phyloP scores from a whole-genome alignment of 371 early-diverging fungal species.

The Rhizopus microsporus region DNA sequence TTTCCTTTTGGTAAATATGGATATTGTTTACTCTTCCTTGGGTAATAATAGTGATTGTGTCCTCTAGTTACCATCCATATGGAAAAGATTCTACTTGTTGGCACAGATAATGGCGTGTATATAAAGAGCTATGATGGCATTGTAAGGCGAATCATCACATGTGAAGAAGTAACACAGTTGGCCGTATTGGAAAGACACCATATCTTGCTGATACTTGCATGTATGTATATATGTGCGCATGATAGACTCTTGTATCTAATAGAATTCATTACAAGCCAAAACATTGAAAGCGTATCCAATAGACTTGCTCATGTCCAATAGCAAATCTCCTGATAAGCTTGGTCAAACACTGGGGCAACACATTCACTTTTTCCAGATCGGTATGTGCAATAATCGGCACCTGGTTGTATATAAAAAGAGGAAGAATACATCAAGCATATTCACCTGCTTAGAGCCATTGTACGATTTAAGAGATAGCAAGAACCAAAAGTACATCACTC shows the following conservation, averaged over 20 bases:
- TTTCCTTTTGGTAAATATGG: conserved; percentile 40
- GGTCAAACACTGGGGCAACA: conserved; percentile 58
- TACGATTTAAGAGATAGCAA: conserved; percentile 43
- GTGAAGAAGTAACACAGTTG: conserved; percentile 24
- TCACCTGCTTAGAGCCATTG: conserved; percentile 36
- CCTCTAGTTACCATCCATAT: conserved; percentile 21
- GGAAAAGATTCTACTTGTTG: conserved; percentile 61
- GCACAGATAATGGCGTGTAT: conserved; percentile 79
- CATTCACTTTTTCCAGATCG: conserved; percentile 74
- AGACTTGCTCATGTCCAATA: conserved; percentile 35
- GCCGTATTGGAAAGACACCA: conserved; percentile 24
- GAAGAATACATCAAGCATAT: conserved; percentile 48
- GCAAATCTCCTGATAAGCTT: conserved; percentile 32
- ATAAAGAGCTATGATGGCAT: conserved; percentile 15
- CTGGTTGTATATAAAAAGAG: conserved; percentile 60
- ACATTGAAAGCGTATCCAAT: conserved; percentile 60
- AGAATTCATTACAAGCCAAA: conserved; percentile 15
- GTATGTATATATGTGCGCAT: conserved; percentile 2
- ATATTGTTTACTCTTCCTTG: too few species aligned
- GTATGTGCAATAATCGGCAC: conserved; percentile 57
- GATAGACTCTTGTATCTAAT: neutral
- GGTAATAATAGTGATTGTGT: too few species aligned
- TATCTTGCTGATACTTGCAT: conserved; percentile 29
- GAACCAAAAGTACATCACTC: conserved; percentile 32
- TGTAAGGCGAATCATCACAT: conserved; percentile 11